Evolutionary conservation across 768 basidiomycete genomes (phyloP), one percentile per base, ranked within the genome.

Genomic region (Amanita jacksonii): DNA sequence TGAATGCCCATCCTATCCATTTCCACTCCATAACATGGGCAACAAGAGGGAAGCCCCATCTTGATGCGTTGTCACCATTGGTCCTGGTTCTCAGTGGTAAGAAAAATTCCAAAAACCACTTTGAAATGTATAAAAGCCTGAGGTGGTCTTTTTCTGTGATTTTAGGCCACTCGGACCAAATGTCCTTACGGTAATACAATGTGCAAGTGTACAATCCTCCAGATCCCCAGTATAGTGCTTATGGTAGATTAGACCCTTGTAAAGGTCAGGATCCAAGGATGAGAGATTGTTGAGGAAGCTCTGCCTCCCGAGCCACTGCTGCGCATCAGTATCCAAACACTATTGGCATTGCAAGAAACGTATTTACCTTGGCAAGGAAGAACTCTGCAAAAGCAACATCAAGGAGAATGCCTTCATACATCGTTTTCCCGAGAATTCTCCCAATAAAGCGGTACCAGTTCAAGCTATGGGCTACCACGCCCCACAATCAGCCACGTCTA

Each of bases 401-500:
- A n/a, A n/a, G n/a, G n/a, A n/a, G n/a, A n/a, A n/a, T 96, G 1
- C 93, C 92, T 42, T 97, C 89, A 54, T 99, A 98, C 57, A 99
- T 70, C 0, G 94, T 94, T 59, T 98, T 98, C 4, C 94, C 94
- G 1, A 99, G 70, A 16, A 99, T 87, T 1, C 89, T 72, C 0
- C 96, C 96, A 47, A 97, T 84, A 61, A 94, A 92, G 1, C 80
- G 74, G 57, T 87, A 98, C 94, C 94, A 98, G 33, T 74, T 78
- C 37, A 97, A 67, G 56, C 81, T 92, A 56, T 89, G 83, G 0
- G 74, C 85, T 93, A 54, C 5, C 48, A 15, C 13, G 28, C 20
- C 22, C 10, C 13, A 36, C 8, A 34, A 34, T 19, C 40, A 34
- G 12, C 13, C 28, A n/a, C n/a, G n/a, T n/a, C n/a, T n/a, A n/a